Base-by-base conservation (phyloP, 1,284 basidiomycete species). In the Mycena citricolor region DNA sequence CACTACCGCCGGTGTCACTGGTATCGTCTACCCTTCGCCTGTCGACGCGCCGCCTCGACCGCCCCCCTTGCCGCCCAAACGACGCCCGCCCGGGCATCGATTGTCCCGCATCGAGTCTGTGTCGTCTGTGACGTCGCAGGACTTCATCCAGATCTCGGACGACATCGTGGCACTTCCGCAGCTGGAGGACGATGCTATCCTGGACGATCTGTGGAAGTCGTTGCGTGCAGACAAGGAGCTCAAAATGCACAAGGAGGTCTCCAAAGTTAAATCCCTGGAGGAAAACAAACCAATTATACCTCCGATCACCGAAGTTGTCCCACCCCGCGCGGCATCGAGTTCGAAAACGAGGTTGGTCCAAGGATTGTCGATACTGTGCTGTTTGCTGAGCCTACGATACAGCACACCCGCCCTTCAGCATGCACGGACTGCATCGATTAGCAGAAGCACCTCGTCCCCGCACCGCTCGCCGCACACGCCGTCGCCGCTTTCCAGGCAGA, bases 231-330 rank as follows among this genome's bases (percentile, higher is more conserved):
- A 49, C 40, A 52, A 52, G 14, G 51, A 46, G 37, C 36, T 39
- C 36, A 52, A 49, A 34, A 46, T 49, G 47, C 31, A 46, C 34
- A 45, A 49, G 29, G 43, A 49, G 23, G 33, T 20, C 32, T 13
- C 47, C 12, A 52, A 52, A 37, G 51, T 52, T 24, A 45, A 44
- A 39, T 49, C 47, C 32, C 44, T 52, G 1, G 51, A 49, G 47
- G 51, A 45, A 2, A 31, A 49, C 12, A 29, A 32, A 12, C 43
- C 43, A 12, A 28, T 26, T n/a, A n/a, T n/a, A 13, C 8, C 25
- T 12, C n/a, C 17, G 8, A 24, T 40, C 11, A 28, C 20, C 23
- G 14, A 20, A 32, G 17, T 32, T 14, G 21, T 24, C 5, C 28
- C 28, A 29, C 22, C 42, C 23, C 51, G 45, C 37, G 43, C 47